phyloP scores from a whole-genome alignment of 352 stramenopile genomes.

The Nothophytophthora sp. region DNA sequence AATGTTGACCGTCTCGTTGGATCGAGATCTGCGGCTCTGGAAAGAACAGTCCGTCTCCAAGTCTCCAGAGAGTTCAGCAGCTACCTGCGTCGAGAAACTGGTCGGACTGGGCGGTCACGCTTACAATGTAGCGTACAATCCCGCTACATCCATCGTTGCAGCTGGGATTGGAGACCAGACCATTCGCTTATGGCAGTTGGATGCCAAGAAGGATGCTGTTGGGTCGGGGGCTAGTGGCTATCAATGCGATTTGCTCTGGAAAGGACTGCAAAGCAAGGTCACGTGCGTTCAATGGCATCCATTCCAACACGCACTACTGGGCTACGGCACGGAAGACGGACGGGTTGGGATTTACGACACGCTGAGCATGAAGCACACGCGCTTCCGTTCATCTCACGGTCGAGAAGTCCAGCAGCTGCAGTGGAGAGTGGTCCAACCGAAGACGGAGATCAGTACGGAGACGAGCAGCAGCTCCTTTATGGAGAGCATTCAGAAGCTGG shows the following conservation, averaged over 20 bases:
- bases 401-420: slow-evolving; percentile 42
- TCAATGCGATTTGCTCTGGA: slow-evolving; percentile 66
- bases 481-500: slow-evolving; percentile 49
- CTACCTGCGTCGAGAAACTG: slow-evolving; percentile 45
- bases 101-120: slow-evolving; percentile 61
- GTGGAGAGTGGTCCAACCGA: slow-evolving; percentile 34
- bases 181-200: slow-evolving; percentile 64
- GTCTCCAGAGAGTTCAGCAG: slow-evolving; percentile 1
- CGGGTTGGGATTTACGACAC: slow-evolving; percentile 60
- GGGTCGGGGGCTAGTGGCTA: slow-evolving; percentile 21
- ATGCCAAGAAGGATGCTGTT: not conserved
- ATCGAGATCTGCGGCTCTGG: slow-evolving; percentile 72
- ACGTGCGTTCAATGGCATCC: slow-evolving; percentile 71
- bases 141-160: slow-evolving; percentile 28
- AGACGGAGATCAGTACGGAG: not conserved
- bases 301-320: slow-evolving; percentile 45
- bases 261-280: slow-evolving; percentile 76
- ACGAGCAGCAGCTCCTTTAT: slow-evolving; percentile 30
- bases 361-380: slow-evolving; percentile 49
- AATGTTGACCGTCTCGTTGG: slow-evolving; percentile 63
- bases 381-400: slow-evolving; percentile 46
- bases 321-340: slow-evolving; percentile 77
- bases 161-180: slow-evolving; percentile 73
- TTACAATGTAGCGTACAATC: slow-evolving; percentile 53
- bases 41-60: slow-evolving; percentile 19